Percentiles rank a stretch among this genome's conserved stretches.
phyloP scores from a whole-genome alignment of 1,284 basidiomycete species.

The Blastosporella zonata region DNA sequence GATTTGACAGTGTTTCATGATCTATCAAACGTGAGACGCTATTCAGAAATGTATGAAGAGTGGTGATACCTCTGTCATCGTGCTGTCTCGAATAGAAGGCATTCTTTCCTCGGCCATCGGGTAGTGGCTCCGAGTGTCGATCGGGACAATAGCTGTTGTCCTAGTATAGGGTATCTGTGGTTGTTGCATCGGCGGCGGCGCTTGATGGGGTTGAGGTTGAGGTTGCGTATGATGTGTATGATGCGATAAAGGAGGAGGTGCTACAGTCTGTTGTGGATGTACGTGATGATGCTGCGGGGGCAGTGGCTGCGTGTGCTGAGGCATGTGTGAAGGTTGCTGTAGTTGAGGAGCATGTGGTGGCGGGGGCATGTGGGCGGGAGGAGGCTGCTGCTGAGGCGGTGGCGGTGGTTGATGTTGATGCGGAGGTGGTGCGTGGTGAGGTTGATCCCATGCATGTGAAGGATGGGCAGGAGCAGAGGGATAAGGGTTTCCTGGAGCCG shows the following conservation, averaged over 20 bases:
- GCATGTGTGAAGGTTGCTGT: constrained; percentile 19
- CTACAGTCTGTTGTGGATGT: constrained; percentile 20
- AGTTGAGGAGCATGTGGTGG: constrained; percentile 23
- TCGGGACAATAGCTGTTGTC: constrained; percentile 38
- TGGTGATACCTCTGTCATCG: constrained; percentile 37
- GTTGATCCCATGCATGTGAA: constrained; percentile 35
- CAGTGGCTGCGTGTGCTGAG: constrained; percentile 20
- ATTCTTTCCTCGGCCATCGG: constrained; percentile 28
- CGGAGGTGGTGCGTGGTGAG: constrained; percentile 25
- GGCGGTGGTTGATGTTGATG: constrained; percentile 24
- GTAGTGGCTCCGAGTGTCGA: constrained; percentile 32
- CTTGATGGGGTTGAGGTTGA: constrained; percentile 20
- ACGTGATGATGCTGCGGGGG: constrained; percentile 20
- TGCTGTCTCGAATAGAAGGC: constrained; percentile 32
- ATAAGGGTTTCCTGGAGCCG: constrained; percentile 31
- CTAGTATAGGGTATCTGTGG: constrained; percentile 28
- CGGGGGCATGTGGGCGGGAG: constrained; percentile 24
- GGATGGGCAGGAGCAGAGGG: constrained; percentile 33
- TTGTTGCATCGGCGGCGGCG: constrained; percentile 21
- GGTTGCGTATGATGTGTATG: constrained; percentile 16
- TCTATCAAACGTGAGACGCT: constrained; percentile 36
- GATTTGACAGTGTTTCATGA: constrained; percentile 56
- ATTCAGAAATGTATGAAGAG: constrained; percentile 13
- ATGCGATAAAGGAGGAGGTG: constrained; percentile 23
- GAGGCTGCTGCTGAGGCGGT: constrained; percentile 24